Base-by-base conservation (phyloP, 371 early-diverging fungal genomes). In the Rhizopus stolonifer region DNA sequence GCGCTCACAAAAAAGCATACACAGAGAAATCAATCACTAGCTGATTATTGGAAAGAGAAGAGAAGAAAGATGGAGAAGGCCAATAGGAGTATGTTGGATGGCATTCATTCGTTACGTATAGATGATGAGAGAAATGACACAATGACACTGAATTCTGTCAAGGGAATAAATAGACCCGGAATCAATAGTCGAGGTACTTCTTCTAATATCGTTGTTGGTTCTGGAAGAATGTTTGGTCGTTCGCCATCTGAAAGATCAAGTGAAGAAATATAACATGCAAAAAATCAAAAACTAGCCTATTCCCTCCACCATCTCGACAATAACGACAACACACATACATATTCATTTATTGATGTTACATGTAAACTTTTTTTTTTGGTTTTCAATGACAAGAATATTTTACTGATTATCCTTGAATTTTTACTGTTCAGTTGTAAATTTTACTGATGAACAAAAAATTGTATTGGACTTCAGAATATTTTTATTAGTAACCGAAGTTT, bases 1-100 rank as follows among this genome's bases (percentile, higher is more conserved):
- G 60, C 91, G 29, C 88, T 92, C 58, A 84, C 77, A 8, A 75
- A 73, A 49, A 66, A 58, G 9, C 72, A 77, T 43, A 49, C 71
- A 2, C 64, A 71, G 46, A 50, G 74, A 22, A 77, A 77, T 33
- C 69, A 71, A 23, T 71, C 72, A 5, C 46, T 77, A 24, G 77
- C 74, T 0, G 77, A 73, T 26, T 77, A 77, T 18, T 77, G 77
- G 77, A 54, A 47, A 56, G 71, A 73, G n/a, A 77, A 71, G 15
- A 49, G 71, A 47, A 58, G 69, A 46, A 77, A 67, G 54, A 77
- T 77, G 77, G 77, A 77, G 31, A 61, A 74, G 26, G 69, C 64
- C 10, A 73, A 77, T 54, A 58, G 64, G 10, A 63, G 54, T 29
- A 70, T 77, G 69, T 24, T 77, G 46, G 67, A 71, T n/a, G 74